Evolutionary conservation across 2,329 filamentous ascomycete genomes (phyloP).

Genomic region (Colletotrichum filicis): DNA sequence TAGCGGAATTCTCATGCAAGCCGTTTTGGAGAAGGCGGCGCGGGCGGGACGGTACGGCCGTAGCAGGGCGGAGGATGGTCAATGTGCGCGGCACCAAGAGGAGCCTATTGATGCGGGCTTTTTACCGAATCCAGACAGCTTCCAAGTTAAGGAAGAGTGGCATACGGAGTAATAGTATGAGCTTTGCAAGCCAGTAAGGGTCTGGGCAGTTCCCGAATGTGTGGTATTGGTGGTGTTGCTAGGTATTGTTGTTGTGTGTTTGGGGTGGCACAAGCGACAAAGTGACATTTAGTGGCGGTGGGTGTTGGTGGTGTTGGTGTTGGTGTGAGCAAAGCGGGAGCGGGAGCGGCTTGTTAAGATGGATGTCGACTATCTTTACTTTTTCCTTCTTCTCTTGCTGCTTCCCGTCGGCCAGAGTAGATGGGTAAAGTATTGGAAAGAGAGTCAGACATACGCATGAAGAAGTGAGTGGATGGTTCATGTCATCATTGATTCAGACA

Average conservation of each 20-base stretch:
- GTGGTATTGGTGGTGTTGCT: background rate
- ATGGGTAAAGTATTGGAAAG: background rate
- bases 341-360: background rate
- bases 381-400: background rate
- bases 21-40: background rate
- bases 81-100: background rate
- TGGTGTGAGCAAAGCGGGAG: background rate
- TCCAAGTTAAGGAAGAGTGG: background rate
- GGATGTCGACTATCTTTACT: background rate
- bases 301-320: background rate
- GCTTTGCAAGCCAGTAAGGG: background rate
- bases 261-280: background rate
- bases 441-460: background rate
- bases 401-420: background rate
- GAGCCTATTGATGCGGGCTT: background rate
- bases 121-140: conserved; percentile 18
- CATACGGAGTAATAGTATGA: background rate
- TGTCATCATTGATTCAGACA: conserved; percentile 3
- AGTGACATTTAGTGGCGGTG: too few relatives aligned
- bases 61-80: conserved; percentile 3
- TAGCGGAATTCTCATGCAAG: background rate
- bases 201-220: background rate
- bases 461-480: background rate
- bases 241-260: background rate
- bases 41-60: conserved; percentile 23